Evolutionary conservation across 345 rosid species (phyloP), one percentile per base, ranked within the genome.

Genomic region (Clausena lansium): DNA sequence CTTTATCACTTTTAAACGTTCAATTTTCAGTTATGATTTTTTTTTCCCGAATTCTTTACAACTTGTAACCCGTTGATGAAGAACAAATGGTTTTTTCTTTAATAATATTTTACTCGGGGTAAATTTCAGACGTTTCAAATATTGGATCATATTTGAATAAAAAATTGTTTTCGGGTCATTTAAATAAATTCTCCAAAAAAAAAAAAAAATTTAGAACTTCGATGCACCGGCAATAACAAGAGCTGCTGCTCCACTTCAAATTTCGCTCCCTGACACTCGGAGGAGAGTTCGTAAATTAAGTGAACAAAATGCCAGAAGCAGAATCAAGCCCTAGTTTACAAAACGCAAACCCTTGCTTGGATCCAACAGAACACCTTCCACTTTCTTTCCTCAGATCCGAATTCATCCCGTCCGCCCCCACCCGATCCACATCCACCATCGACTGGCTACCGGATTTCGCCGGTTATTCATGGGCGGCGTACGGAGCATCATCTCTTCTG

Each of bases 381-480:
- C 90, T 92, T 54, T 84, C 88, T 32, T 86, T 89, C 47, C 71
- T 87, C 41, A 73, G 89, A 88, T 87, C 93, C 78, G 97, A 95
- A 59, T 75, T 59, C 77, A 79, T 93, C 39, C 94, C 98, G 2
- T 86, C 95, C 6, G 92, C 95, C 52, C 95, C 98, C 33, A 87
- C 85, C 59, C 88, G 86, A 77, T 90, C 92, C 33, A 57, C 80
- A 14, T 89, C 91, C 64, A 79, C 94, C 82, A 79, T 91, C 79
- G 98, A 95, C 80, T 93, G 97, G 97, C 80, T 95, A 52, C 93
- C 98, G 10, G 98, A 91, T 75, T 91, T 89, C 73, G 83, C 87
- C 32, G 95, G 98, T 81, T 84, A 89, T 93, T 88, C 98, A 87
- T 95, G 98, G 98, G 88, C 91, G 55, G 98, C 97, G 15, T 95